Evolutionary conservation across 78 protist species (phyloP), one percentile per base, ranked within the genome.

Genomic region (Dictyostelium citrinum): DNA sequence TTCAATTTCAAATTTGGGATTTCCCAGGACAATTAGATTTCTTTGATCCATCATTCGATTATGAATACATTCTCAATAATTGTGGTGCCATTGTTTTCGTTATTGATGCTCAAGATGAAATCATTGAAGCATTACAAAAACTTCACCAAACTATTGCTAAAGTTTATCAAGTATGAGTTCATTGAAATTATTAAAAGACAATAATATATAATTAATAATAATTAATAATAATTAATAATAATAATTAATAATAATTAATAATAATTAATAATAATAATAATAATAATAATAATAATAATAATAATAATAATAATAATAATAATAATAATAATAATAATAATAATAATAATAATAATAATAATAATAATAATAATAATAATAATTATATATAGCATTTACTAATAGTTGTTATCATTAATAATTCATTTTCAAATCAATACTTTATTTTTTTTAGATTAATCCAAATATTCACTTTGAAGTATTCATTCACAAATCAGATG

Each of bases 1-100:
- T 98, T 22, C 98, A 98, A 85, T 98, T 98, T 58, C 97, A 98
- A 85, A 68, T 99, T 27, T 97, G 99, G 99, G 99, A 99, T 80
- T 97, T 98, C 78, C 99, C 99, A 27, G 99, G 99, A 24, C 99
- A 97, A 79, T 29, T 96, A 35, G 98, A 97, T 88, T 95, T 92
- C 83, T 37, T 92, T 24, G 97, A 90, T 72, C 96, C 97, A 46
- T 71, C 96, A 14, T 90, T 96, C 41, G 98, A 97, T 74, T 77
- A 96, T 7, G 97, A 96, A 58, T 12, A 12, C 35, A 95, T 97
- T 58, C 95, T 98, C 24, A 93, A 86, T 35, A 93, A 93, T 29
- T 96, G 98, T 67, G 98, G 99, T n/a, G 99, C 99, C 2, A 92
- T 99, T 43, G 97, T 99, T 27, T 99, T 97, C 70, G 99, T 99